Evolutionary conservation across 768 basidiomycete genomes (phyloP).

Genomic region (Lactarius tabidus): DNA sequence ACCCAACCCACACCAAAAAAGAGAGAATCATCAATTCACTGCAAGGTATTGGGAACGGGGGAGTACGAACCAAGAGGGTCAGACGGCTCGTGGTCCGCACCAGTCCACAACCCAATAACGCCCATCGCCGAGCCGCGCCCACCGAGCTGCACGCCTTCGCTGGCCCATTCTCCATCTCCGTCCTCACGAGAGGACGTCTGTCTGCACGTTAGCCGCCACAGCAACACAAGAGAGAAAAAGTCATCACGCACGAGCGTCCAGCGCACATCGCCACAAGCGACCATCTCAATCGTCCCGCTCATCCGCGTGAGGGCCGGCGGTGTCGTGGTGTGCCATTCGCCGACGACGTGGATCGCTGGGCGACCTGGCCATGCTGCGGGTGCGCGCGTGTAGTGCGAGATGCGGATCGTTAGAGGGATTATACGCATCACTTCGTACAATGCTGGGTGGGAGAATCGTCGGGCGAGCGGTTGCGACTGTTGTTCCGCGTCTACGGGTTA

Average conservation of each 20-base stretch:
- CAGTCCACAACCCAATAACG: slow-evolving; percentile 54
- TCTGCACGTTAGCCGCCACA: neutral
- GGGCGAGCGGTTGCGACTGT: slow-evolving; percentile 22
- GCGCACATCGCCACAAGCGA: slow-evolving; percentile 46
- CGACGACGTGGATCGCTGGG: slow-evolving; percentile 50
- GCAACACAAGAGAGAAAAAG: neutral
- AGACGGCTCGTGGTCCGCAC: slow-evolving; percentile 41
- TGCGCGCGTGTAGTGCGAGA: slow-evolving; percentile 28
- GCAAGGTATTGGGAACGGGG: neutral
- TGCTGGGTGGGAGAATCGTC: slow-evolving; percentile 32
- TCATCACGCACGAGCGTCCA: slow-evolving; percentile 43
- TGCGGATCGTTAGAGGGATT: slow-evolving; percentile 49
- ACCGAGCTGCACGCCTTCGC: slow-evolving; percentile 56
- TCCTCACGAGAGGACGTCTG: slow-evolving; percentile 31
- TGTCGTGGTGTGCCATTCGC: slow-evolving; percentile 36
- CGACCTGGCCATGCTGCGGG: slow-evolving; percentile 33
- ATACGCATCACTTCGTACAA: slow-evolving; percentile 48
- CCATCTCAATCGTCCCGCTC: slow-evolving; percentile 45
- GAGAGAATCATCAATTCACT: neutral
- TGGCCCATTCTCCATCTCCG: slow-evolving; percentile 44
- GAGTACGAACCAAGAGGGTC: slow-evolving; percentile 41
- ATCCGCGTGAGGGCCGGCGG: slow-evolving; percentile 38
- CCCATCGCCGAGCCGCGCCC: slow-evolving; percentile 50
- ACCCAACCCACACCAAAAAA: neutral
- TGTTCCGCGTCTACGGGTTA: neutral